Evolutionary conservation across 2,329 filamentous ascomycete species (phyloP), one percentile per base, ranked within the genome.

Genomic region (Bipolaris oryzae): DNA sequence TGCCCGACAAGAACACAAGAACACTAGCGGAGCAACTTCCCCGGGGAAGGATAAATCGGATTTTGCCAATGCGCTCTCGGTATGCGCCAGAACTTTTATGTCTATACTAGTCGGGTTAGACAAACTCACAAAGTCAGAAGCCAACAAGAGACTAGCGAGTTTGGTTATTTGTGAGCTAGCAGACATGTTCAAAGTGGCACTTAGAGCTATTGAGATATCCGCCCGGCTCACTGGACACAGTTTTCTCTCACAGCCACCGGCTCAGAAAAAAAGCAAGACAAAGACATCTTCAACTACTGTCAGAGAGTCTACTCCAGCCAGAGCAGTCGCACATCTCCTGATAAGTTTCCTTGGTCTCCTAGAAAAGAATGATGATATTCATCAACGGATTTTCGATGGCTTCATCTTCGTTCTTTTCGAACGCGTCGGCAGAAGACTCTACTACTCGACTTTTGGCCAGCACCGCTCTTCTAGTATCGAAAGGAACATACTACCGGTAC

Each of bases 331-430:
- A 2, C 70, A 74, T 20, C 71, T 80, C 21, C 62, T 81, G 0
- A 68, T 67, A 1, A 71, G 70, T 4, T 60, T 78, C 3, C 56
- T 80, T 4, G 68, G 72, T 0, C 62, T 71, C 13, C 69, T 80
- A 1, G 74, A 78, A 28, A 64, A 75, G 25, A 73, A 69, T 9
- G 61, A 72, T 16, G 53, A 65, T 3, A 38, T 69, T 10, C 78
- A 81, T 38, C 72, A 73, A 28, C 64, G 74, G 18, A 58, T 82
- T 1, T 80, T 80, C 50, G 79, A 81, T 66, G 78, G 77, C 2
- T 76, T 79, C 33, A 66, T 76, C 1, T 81, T 75, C 51, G 62
- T 76, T 13, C 56, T 80, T 1, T 64, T 81, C 2, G 71, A 79
- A 21, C 73, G 71, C 18, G 64, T 79, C 1, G 78, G 78, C 5